Evolutionary conservation across 306 rosid genomes (phyloP), one percentile per base, ranked within the genome.

Genomic region (Dicorynia guianensis): DNA sequence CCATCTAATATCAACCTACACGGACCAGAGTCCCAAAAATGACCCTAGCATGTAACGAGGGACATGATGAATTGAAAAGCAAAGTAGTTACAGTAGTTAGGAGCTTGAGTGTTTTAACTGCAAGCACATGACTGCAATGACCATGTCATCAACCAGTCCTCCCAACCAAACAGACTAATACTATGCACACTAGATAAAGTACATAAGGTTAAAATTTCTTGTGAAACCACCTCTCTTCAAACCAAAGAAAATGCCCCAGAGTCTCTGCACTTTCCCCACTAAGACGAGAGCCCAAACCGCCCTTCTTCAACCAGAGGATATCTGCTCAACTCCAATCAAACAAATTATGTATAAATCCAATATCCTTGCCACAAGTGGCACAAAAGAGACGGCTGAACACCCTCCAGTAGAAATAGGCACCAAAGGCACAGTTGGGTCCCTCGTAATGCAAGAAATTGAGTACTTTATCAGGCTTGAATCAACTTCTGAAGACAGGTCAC

Each of bases 401-500:
- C 77, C 77, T 61, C 96, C 89, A 2, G 79, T 77, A 8, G 84
- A 90, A 83, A 79, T 87, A 75, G 94, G 93, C 65, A 81, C 90
- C 8, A 79, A 64, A 74, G 98, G 94, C 69, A 90, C 93, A 1
- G 84, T 89, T 20, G 91, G 91, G 18, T 84, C 96, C 44, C 88
- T 89, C 25, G 70, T 90, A 58, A 84, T 80, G 91, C 86, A 85
- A 81, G 95, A 93, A 86, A 90, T 87, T 3, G 88, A 85, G 66
- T 76, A 87, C 79, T 89, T 90, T 46, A 81, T 78, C 71, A 75
- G 53, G 84, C 82, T 88, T 0, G 79, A 79, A 76, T 67, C 63
- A 40, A 57, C 82, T 83, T 71, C 71, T 63, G 73, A 48, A 62
- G 79, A 78, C 65, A 67, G 78, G 44, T 57, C 81, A 19, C 65